Conservation (phyloP, 1,284 basidiomycete species). For the Xerocomus cyaneibrunnescens region DNA sequence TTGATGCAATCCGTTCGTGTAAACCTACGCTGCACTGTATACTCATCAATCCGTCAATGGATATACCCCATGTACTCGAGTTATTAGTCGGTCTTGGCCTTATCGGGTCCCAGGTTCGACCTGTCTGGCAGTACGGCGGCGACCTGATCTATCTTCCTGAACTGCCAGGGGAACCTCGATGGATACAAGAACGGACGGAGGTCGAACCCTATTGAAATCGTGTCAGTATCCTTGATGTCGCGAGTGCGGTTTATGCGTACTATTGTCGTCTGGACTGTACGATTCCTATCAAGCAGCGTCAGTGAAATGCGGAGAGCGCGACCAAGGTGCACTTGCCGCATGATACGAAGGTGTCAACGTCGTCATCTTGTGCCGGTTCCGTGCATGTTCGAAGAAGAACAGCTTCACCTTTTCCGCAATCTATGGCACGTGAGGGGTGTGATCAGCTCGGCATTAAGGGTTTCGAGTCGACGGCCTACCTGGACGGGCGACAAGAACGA, state of each 20-base stretch:
- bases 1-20: too few species aligned
- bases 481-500: constrained; percentile 74
- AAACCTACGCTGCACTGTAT: too few species aligned
- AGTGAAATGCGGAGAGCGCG: neutral
- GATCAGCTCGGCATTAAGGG: too few species aligned
- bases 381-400: constrained; percentile 96
- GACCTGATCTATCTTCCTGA: constrained; percentile 88
- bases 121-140: constrained; percentile 74
- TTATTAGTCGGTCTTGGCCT: constrained; percentile 43
- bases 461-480: constrained; percentile 39
- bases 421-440: constrained; percentile 43
- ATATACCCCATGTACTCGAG: too few species aligned
- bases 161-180: constrained; percentile 94
- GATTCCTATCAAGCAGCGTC: constrained; percentile 62
- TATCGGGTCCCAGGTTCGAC: constrained; percentile 42
- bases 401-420: constrained; percentile 97
- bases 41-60: too few species aligned
- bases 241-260: constrained; percentile 46
- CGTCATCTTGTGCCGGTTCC: constrained; percentile 99
- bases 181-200: constrained; percentile 96
- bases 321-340: constrained; percentile 57
- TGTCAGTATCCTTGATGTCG: constrained; percentile 2
- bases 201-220: constrained; percentile 73
- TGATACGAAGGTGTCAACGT: constrained; percentile 97
- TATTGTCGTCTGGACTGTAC: constrained; percentile 96